Evolutionary conservation across 257 asterid species (phyloP).

Genomic region (Echites panduratus): DNA sequence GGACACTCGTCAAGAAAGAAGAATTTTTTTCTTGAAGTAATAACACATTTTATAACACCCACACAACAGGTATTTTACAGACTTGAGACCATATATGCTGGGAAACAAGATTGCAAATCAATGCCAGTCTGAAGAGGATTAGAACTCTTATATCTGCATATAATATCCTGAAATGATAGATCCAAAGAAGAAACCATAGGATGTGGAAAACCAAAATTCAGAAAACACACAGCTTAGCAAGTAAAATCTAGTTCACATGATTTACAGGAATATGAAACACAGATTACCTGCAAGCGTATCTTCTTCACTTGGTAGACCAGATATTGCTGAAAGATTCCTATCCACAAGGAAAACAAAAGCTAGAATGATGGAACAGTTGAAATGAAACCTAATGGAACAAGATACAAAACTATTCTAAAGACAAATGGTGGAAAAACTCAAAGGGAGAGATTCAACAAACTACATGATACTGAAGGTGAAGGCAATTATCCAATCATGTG

Average conservation of each 20-base stretch:
- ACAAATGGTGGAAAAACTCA: background rate
- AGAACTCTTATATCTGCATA: background rate
- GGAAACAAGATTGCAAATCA: background rate
- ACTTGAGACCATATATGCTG: background rate
- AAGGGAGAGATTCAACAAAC: background rate
- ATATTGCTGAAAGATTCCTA: conserved; percentile 92
- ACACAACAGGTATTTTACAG: background rate
- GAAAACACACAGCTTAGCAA: background rate
- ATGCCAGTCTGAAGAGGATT: background rate
- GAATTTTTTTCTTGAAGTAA: too few relatives aligned
- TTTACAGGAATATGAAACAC: background rate
- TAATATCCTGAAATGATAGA: background rate
- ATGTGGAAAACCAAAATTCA: background rate
- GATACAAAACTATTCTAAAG: background rate
- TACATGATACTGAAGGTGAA: background rate
- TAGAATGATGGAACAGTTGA: background rate
- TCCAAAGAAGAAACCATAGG: background rate
- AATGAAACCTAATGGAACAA: background rate
- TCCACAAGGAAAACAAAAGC: background rate
- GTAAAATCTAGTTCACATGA: background rate
- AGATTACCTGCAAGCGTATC: conserved; percentile 79
- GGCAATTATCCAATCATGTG: background rate
- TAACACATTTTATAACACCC: background rate
- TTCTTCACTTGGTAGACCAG: conserved; percentile 88
- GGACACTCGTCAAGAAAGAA: background rate